phyloP scores from a whole-genome alignment of 345 rosid species.

The Erysimum cheiranthoides region DNA sequence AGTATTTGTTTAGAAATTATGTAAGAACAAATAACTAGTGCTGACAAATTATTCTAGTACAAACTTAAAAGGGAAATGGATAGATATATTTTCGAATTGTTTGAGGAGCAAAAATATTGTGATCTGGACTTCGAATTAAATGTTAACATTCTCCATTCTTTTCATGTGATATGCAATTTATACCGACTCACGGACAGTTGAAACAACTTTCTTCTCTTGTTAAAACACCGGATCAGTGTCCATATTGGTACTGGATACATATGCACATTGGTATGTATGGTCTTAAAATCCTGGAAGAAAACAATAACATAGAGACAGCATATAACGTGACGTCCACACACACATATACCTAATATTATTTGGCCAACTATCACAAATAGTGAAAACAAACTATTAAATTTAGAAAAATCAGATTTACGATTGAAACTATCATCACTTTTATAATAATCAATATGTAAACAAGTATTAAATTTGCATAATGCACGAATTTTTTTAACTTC shows the following conservation, averaged over 20 bases:
- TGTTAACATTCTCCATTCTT: neutral
- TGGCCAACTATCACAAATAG: slow-evolving; percentile 2
- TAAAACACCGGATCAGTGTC: neutral
- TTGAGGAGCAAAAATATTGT: neutral
- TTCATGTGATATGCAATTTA: neutral
- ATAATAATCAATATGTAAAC: neutral
- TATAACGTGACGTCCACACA: slow-evolving; percentile 6
- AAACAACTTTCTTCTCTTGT: neutral
- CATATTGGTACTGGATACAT: neutral
- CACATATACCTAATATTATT: neutral
- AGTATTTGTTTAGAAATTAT: too few relatives aligned
- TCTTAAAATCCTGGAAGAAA: neutral
- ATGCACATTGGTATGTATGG: neutral
- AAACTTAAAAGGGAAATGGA: neutral
- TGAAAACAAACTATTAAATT: neutral
- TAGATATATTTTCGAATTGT: neutral
- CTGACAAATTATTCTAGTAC: neutral
- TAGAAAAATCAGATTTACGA: neutral
- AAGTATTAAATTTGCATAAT: neutral
- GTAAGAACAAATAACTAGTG: neutral
- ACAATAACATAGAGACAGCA: neutral
- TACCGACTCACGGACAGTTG: neutral
- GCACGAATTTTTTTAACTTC: neutral
- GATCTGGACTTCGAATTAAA: neutral
- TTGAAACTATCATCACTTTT: neutral